Percentiles rank a stretch among this genome's conserved stretches.
Conservation (phyloP, 2,329 filamentous ascomycete species). For the Microsporum audouinii region DNA sequence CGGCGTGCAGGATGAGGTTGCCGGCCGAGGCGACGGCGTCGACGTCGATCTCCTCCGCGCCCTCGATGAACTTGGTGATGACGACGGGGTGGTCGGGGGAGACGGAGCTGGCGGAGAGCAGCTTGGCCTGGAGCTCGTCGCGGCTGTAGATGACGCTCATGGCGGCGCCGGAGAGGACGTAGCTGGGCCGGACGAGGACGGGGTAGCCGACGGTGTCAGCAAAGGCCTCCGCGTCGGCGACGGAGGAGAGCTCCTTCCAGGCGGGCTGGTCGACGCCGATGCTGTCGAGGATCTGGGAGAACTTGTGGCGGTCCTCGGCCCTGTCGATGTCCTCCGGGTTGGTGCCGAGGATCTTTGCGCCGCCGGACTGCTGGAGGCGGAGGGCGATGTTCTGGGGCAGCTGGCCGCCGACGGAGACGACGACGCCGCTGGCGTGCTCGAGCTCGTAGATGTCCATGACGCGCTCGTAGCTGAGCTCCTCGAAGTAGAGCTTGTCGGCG, state of each 20-base stretch:
- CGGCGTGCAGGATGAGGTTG: constrained; percentile 77
- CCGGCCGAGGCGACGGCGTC: constrained; percentile 83
- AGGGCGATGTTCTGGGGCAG: constrained; percentile 96
- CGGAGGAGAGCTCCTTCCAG: constrained; percentile 93
- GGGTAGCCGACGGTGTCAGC: constrained; percentile 80
- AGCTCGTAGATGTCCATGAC: constrained; percentile 99
- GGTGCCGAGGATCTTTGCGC: constrained; percentile 83
- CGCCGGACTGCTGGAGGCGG: constrained; percentile 79
- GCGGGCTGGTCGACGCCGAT: constrained; percentile 94
- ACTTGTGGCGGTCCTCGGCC: constrained; percentile 96
- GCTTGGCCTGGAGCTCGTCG: constrained; percentile 86
- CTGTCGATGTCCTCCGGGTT: constrained; percentile 92
- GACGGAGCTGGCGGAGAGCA: constrained; percentile 77
- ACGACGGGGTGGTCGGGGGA: constrained; percentile 96
- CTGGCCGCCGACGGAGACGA: constrained; percentile 92
- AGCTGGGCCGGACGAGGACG: constrained; percentile 85
- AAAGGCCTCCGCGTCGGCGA: constrained; percentile 76
- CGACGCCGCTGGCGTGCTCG: constrained; percentile 71
- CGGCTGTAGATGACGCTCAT: constrained; percentile 93
- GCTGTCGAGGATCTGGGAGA: constrained; percentile 91
- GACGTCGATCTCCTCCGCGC: constrained; percentile 90
- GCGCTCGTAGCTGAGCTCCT: constrained; percentile 90
- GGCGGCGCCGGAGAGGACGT: constrained; percentile 92
- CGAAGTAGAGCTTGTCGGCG: constrained; percentile 89
- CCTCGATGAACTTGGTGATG: constrained; percentile 97